Conservation (phyloP, 169 alveolate genomes). For the Miamiensis avidus region DNA sequence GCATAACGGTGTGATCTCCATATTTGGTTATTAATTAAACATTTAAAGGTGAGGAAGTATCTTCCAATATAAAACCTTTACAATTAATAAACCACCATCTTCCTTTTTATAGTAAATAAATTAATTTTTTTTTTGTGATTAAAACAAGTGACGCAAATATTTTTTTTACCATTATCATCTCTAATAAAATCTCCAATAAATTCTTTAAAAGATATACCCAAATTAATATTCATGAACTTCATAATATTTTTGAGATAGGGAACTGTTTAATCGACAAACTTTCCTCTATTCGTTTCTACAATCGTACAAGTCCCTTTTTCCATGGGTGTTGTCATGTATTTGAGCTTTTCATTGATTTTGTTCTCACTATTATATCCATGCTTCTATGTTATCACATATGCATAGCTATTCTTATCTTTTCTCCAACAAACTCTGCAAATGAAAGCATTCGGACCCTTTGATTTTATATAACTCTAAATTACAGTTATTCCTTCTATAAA, state of each 20-base stretch:
- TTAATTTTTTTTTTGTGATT: no score
- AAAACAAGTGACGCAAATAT: slow-evolving; percentile 80
- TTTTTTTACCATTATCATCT: slow-evolving; percentile 70
- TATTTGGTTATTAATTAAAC: slow-evolving; percentile 20
- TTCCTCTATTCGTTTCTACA: slow-evolving; percentile 76
- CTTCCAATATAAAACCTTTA: slow-evolving; percentile 32
- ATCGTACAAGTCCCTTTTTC: slow-evolving; percentile 61
- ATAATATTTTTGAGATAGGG: slow-evolving; percentile 72
- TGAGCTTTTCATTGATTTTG: slow-evolving; percentile 52
- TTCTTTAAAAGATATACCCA: slow-evolving; percentile 64
- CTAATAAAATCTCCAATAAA: slow-evolving; percentile 79
- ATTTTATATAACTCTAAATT: slow-evolving; percentile 73
- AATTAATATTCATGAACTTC: slow-evolving; percentile 62
- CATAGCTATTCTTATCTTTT: slow-evolving; percentile 67
- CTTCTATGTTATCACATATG: slow-evolving; percentile 76
- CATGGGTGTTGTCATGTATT: slow-evolving; percentile 65
- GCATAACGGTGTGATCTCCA: slow-evolving; percentile 39
- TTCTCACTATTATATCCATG: slow-evolving; percentile 60
- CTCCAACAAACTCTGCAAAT: slow-evolving; percentile 78
- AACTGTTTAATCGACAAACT: slow-evolving; percentile 69
- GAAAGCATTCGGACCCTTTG: slow-evolving; percentile 82
- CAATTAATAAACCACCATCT: slow-evolving; percentile 5
- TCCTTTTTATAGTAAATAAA: slow-evolving; percentile 7
- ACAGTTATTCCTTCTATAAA: slow-evolving; percentile 59
- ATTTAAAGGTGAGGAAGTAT: slow-evolving; percentile 17